Base-by-base conservation (phyloP, 768 basidiomycete species). In the Hygrophorus pudorinus region DNA sequence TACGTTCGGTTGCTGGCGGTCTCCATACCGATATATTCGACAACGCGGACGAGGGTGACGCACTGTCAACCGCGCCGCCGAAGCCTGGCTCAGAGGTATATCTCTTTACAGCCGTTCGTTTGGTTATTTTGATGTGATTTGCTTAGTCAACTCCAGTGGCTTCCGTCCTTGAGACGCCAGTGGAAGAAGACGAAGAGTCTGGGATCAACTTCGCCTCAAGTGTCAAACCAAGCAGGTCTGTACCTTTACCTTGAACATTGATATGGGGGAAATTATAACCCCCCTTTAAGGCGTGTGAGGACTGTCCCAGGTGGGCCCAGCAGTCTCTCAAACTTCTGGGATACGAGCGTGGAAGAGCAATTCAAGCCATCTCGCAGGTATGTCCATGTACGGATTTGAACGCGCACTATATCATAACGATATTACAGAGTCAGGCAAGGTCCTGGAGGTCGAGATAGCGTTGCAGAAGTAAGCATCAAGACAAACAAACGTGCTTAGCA, bases 301-400 rank as follows among this genome's bases (percentile, higher is more conserved):
- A 65, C 66, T 41, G 61, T 52, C 29, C 71, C 72, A 33, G 70
- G 71, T 24, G 74, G 71, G 38, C 67, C 55, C 20, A 70, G 64
- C 52, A 67, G 57, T 40, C 58, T 72, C 39, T 50, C 58, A 27
- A 70, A 57, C 53, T 62, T 83, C 33, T 82, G 77, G 68, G 70
- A 66, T 28, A 61, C 35, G 41, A 42, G 0, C 69, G 69, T 66
- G 24, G 52, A 60, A 1, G 65, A 71, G 18, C 66, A 70, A 45
- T 85, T 82, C 57, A 75, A 78, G 52, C 84, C 84, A 4, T 81
- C 82, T 13, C 78, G 84, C 53, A 72, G 76, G 83, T 79, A 60
- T 17, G 65, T 57, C 8, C 32, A 18, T 17, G 14, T n/a, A 20
- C n/a, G 6, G 20, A 32, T 29, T 8, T 24, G 38, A 41, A 47